Conservation (phyloP, 257 asterid genomes). For the Solanum virginianum region DNA sequence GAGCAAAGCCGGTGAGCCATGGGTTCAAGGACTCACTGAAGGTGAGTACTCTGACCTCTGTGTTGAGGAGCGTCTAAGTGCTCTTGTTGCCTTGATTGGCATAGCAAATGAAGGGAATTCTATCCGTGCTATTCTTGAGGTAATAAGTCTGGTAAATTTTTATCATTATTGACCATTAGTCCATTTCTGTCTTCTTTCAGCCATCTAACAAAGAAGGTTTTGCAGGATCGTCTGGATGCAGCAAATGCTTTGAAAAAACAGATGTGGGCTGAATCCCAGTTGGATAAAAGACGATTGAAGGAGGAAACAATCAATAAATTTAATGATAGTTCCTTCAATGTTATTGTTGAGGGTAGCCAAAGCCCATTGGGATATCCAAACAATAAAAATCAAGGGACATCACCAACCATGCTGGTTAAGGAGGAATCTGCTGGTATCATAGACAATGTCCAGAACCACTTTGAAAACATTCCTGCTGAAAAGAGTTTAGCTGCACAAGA, state of each 20-base stretch:
- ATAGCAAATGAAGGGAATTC: conserved; percentile 96
- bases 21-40: conserved; percentile 94
- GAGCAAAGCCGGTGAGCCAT: conserved; percentile 76
- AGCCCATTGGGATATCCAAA: conserved; percentile 44
- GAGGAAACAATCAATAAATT: conserved; percentile 58
- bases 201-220: conserved; percentile 8
- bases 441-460: conserved; percentile 29
- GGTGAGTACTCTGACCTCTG: conserved; percentile 92
- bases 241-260: conserved; percentile 83
- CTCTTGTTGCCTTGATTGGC: conserved; percentile 77
- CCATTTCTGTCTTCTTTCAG: neutral
- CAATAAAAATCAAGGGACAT: conserved; percentile 33
- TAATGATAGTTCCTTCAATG: conserved; percentile 47
- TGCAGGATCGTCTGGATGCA: conserved; percentile 95
- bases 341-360: conserved; percentile 43
- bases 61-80: conserved; percentile 93
- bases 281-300: conserved; percentile 77
- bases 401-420: conserved; percentile 28
- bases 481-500: conserved; percentile 23
- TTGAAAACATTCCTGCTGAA: conserved; percentile 20
- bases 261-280: conserved; percentile 99
- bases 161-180: neutral
- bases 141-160: neutral
- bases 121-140: conserved; percentile 64
- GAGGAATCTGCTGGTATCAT: conserved; percentile 38